A percentile compares a stretch with the other conserved stretches of the same genome.
These are phyloP conservation scores for Arxiozyma telluris DNA, from an alignment of 1,139 yeast species.

Conservation along the genomic window DNA sequence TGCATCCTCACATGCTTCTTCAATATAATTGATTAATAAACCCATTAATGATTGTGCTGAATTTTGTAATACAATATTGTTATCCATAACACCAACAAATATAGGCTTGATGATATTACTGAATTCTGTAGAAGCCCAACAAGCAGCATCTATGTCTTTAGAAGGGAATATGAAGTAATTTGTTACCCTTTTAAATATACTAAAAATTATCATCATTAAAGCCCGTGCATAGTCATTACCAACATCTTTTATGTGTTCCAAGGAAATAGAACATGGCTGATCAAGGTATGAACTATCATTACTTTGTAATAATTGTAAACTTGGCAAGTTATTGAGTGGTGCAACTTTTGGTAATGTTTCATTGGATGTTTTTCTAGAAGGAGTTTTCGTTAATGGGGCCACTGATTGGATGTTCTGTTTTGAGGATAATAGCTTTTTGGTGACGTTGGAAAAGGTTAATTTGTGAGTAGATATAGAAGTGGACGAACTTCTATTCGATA, in stretches of 20 bases:
- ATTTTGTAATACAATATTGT: slow-evolving; percentile 15
- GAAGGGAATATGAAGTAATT: slow-evolving; percentile 22
- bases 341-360: slow-evolving; percentile 11
- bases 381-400: slow-evolving; percentile 1
- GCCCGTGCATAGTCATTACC: slow-evolving; percentile 25
- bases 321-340: slow-evolving; percentile 2
- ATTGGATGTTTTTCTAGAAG: slow-evolving; percentile 21
- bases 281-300: neutral
- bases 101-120: slow-evolving; percentile 21
- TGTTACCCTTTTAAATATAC: slow-evolving; percentile 26
- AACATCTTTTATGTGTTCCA: neutral
- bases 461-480: slow-evolving; percentile 5
- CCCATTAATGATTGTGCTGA: slow-evolving; percentile 20
- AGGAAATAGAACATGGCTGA: neutral
- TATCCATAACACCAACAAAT: slow-evolving; percentile 20
- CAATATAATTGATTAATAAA: slow-evolving; percentile 17
- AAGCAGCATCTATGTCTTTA: slow-evolving; percentile 12
- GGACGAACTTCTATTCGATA: slow-evolving; percentile 3
- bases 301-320: neutral
- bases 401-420: slow-evolving; percentile 7
- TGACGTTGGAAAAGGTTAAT: neutral
- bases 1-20: slow-evolving; percentile 14
- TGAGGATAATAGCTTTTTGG: slow-evolving; percentile 17
- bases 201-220: slow-evolving; percentile 25
- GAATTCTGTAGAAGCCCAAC: slow-evolving; percentile 20